Evolutionary conservation across 306 rosid species (phyloP), one percentile per base, ranked within the genome.

Genomic region (Medicago lupulina): DNA sequence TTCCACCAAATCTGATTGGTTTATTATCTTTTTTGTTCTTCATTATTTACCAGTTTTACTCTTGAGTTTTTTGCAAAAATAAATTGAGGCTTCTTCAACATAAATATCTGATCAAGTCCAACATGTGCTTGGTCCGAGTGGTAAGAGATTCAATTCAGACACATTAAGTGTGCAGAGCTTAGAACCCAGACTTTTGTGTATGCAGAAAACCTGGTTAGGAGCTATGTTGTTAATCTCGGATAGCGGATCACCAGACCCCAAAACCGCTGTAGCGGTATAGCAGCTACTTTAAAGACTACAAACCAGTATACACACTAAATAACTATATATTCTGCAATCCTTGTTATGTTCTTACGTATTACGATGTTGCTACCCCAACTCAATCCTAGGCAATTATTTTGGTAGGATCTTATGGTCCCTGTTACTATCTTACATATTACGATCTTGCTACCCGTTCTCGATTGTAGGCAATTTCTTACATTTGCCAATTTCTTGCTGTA

Each of bases 1-100:
- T 67, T 15, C 36, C 7, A 11, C 63, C 40, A 67, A 68, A 61
- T 61, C 46, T 9, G 57, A 51, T 74, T 74, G 49, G 53, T 36
- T 63, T 16, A 51, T 16, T 16, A 16, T 51, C 17, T 28, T 31
- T 38, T 34, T 54, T 70, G n/a, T 18, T 75, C 49, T 28, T 40
- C 31, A 21, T 0, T 16, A 13, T 73, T 58, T 10, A 71, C 19
- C 16, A n/a, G 16, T 61, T 59, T 40, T 54, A 38, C 28, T 77
- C 62, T 8, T n/a, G n/a, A 46, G 11, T 64, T 71, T 57, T 66
- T n/a, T 16, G 46, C 46, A 64, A 38, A 16, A 64, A 38, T 12
- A 41, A 39, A 16, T 16, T 17, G 28, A 16, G 70, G 50, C 50
- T 39, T 39, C 68, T 41, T 77, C 67, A 73, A 51, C 73, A 34